Percentiles rank a stretch among this genome's conserved stretches.
phyloP scores from a whole-genome alignment of 257 asterid genomes.

The Scutellaria barbata region DNA sequence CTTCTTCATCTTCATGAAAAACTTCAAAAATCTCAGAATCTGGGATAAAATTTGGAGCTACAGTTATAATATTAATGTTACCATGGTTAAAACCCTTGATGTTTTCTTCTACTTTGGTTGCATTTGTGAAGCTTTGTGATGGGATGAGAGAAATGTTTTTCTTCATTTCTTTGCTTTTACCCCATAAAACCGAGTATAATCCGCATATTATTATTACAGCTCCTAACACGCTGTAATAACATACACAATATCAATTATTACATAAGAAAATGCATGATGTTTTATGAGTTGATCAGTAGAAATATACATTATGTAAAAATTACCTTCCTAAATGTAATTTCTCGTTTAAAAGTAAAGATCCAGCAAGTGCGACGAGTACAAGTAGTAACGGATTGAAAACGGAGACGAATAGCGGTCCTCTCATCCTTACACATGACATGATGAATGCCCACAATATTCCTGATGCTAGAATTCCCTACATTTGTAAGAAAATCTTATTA shows the following conservation, averaged over 20 bases:
- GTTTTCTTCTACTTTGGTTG: slow-evolving; percentile 3
- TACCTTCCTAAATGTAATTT: slow-evolving; percentile 69
- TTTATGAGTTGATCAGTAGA: too few species aligned
- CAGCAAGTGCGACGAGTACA: slow-evolving; percentile 64
- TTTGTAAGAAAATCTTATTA: too few species aligned
- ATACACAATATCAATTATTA: not conserved
- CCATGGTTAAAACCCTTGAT: too few species aligned
- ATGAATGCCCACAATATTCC: slow-evolving; percentile 54
- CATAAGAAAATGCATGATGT: too few species aligned
- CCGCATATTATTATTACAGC: slow-evolving; percentile 55
- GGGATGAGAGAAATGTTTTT: slow-evolving; percentile 41
- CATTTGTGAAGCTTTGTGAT: slow-evolving; percentile 21
- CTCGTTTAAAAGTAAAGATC: slow-evolving; percentile 62
- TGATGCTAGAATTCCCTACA: slow-evolving; percentile 62
- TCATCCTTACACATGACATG: slow-evolving; percentile 62
- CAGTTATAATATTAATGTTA: slow-evolving; percentile 25
- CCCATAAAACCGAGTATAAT: slow-evolving; percentile 71
- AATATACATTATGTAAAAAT: too few species aligned
- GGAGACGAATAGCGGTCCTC: slow-evolving; percentile 76
- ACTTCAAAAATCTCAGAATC: not conserved
- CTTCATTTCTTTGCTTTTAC: slow-evolving; percentile 61
- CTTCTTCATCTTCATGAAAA: slow-evolving; percentile 29
- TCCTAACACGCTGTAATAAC: slow-evolving; percentile 58
- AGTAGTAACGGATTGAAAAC: slow-evolving; percentile 69
- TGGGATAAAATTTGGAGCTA: slow-evolving; percentile 40